These are phyloP conservation scores for Saussurea involucrata DNA, from an alignment of 129 eudicot species.

Conservation along the genomic window DNA sequence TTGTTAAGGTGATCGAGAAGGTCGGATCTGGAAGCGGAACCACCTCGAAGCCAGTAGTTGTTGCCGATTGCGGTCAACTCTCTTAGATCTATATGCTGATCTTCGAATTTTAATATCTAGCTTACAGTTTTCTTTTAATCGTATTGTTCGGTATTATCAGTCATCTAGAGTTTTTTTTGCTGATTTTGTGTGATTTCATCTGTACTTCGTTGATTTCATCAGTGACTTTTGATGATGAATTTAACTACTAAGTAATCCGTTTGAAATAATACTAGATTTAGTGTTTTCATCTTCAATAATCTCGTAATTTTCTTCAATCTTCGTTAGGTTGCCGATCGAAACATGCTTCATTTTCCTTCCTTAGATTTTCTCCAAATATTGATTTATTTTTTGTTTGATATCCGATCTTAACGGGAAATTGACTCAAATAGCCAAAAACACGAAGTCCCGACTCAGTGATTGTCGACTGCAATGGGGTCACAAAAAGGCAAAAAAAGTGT, in stretches of 20 bases:
- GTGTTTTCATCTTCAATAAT: not conserved
- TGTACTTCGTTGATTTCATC: slow-evolving; percentile 25
- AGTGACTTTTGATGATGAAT: slow-evolving; percentile 13
- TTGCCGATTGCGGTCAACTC: slow-evolving; percentile 50
- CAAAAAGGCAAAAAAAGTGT: no score
- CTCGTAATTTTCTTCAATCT: not conserved
- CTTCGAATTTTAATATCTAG: not conserved
- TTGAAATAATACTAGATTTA: slow-evolving; percentile 17
- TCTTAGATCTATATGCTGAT: slow-evolving; percentile 20
- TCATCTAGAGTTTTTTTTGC: slow-evolving; percentile 1
- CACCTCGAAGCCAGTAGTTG: slow-evolving; percentile 29
- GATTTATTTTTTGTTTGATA: no score
- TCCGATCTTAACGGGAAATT: not conserved
- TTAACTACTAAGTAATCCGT: slow-evolving; percentile 2
- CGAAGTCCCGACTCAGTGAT: no score
- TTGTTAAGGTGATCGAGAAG: slow-evolving; percentile 44
- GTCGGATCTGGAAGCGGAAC: slow-evolving; percentile 49
- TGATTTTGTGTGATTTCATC: slow-evolving; percentile 2
- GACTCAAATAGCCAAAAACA: no score
- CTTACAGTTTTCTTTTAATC: not conserved
- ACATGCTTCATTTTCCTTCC: not conserved
- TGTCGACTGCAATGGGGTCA: no score
- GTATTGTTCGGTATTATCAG: not conserved
- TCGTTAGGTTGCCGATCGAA: not conserved
- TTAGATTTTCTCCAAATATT: not conserved